Base-by-base conservation (phyloP, 345 rosid genomes). In the Carallia brachiata region DNA sequence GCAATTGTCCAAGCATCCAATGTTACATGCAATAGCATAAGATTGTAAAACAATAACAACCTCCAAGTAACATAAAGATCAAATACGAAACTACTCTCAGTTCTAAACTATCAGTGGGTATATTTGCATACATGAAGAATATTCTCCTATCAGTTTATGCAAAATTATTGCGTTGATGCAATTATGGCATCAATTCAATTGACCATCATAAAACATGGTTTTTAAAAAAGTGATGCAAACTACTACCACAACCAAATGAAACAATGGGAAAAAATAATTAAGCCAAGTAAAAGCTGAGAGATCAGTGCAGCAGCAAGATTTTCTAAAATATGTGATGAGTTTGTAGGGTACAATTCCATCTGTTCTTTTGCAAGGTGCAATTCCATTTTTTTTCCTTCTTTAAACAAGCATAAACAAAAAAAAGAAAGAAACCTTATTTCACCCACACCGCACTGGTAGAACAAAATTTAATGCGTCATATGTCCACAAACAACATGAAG, bases 1-100 rank as follows among this genome's bases (percentile, higher is more conserved):
- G 84, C 77, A 84, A 73, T 69, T 58, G 28, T 36, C 30, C 36
- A 63, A 19, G 71, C 8, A 59, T 70, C 23, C 31, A 19, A 50
- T 30, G 6, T 19, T 53, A 69, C 18, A 66, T 56, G 36, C 13
- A 66, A 52, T 34, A 50, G 48, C 36, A 37, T 8, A 57, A 37
- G 63, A 18, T 18, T 28, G 63, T 17, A 58, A 57, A 68, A 6
- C n/a, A 39, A 9, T 39, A 39, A 10, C 7, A 39, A 39, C 2
- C 44, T 39, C 44, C 44, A 39, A 39, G 44, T 7, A 7, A 39
- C 1, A 39, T 5, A 7, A 39, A 39, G 10, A 10, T 10, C 44
- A 39, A 1, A 39, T 39, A 39, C 1, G 10, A 39, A 7, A 39
- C 7, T 39, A 10, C 44, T 9, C 40, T 9, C 10, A 5, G 40